Conservation (phyloP, 225 moss, liverwort and hornwort genomes). For the Polytrichum commune region DNA sequence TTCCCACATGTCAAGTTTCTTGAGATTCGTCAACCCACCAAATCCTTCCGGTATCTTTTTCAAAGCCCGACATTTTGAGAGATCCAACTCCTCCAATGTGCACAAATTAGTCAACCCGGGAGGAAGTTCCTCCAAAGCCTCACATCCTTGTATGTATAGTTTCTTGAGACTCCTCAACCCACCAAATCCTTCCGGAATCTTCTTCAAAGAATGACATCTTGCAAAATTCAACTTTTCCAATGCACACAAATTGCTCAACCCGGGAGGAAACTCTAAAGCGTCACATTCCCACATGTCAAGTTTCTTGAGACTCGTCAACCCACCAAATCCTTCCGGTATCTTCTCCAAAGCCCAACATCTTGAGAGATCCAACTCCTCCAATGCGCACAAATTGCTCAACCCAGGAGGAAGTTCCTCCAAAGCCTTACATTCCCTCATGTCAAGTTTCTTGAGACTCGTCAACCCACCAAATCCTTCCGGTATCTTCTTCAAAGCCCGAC, state of each 20-base stretch:
- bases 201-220: no score
- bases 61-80: background rate
- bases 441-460: background rate
- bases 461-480: background rate
- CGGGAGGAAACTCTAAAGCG: no score
- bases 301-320: background rate
- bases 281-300: no score
- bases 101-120: background rate
- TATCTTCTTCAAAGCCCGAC: background rate
- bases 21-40: background rate
- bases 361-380: background rate
- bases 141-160: no score
- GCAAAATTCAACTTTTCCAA: no score
- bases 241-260: no score
- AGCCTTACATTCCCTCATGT: background rate
- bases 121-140: no score
- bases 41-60: background rate
- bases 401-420: background rate
- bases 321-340: background rate
- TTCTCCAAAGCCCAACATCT: background rate
- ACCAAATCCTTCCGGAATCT: no score
- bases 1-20: background rate
- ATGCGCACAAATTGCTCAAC: background rate
- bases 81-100: background rate
- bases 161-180: no score